Conservation (phyloP, 75 land plant genomes). For the Ceratopteris richardii region DNA sequence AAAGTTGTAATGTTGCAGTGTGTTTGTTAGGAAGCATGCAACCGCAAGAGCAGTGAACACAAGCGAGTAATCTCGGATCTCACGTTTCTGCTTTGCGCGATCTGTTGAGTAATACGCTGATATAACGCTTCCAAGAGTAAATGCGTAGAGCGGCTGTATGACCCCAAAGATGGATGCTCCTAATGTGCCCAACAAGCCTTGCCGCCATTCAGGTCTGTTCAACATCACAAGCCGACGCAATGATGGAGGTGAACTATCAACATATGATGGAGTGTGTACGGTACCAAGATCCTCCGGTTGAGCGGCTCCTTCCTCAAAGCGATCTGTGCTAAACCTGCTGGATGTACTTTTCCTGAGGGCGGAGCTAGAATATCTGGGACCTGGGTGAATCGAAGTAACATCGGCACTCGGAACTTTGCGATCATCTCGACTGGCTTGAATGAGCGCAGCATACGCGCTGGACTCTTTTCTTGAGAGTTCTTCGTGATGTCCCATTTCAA, state of each 20-base stretch:
- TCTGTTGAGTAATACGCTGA: slow-evolving; percentile 43
- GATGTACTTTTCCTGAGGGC: too few relatives aligned
- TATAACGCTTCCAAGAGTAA: slow-evolving; percentile 68
- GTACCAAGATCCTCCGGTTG: too few relatives aligned
- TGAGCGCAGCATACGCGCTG: neutral
- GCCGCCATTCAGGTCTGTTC: slow-evolving; percentile 72
- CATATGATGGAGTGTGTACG: too few relatives aligned
- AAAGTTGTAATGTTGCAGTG: slow-evolving; percentile 68
- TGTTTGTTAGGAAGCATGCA: slow-evolving; percentile 40
- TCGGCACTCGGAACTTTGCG: too few relatives aligned
- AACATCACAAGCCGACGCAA: slow-evolving; percentile 34
- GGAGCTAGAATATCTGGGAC: too few relatives aligned
- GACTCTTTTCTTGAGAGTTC: slow-evolving; percentile 7
- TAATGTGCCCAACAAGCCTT: slow-evolving; percentile 47
- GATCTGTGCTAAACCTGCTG: too few relatives aligned
- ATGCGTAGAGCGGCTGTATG: slow-evolving; percentile 67
- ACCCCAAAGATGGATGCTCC: slow-evolving; percentile 64
- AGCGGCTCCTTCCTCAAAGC: too few relatives aligned
- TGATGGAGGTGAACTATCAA: slow-evolving; percentile 3
- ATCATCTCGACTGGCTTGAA: neutral
- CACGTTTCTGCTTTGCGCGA: slow-evolving; percentile 38
- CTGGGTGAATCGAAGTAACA: too few relatives aligned
- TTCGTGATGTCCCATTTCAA: slow-evolving; percentile 18
- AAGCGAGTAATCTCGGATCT: slow-evolving; percentile 35
- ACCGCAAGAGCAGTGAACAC: slow-evolving; percentile 44